A percentile compares a stretch with the other conserved stretches of the same genome.
Conservation (phyloP, 768 basidiomycete species). For the Pulveroboletus sp. region DNA sequence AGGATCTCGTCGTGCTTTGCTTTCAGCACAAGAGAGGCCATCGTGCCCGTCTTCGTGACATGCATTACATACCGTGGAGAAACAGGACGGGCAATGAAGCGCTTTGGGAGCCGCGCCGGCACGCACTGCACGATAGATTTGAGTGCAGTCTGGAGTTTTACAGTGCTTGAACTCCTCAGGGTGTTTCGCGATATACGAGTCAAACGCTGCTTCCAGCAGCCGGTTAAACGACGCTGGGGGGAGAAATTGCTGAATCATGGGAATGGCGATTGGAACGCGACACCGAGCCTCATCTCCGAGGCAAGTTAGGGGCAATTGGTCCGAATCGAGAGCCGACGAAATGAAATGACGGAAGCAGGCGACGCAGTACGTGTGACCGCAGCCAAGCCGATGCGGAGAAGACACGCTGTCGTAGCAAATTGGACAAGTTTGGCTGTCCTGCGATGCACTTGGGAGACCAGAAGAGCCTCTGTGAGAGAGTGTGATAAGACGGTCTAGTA, state of each 20-base stretch:
- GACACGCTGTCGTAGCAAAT: slow-evolving; percentile 45
- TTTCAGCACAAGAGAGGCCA: slow-evolving; percentile 53
- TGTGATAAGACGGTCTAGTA: slow-evolving; percentile 40
- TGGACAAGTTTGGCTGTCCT: slow-evolving; percentile 37
- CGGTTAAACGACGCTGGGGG: slow-evolving; percentile 48
- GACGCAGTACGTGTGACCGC: slow-evolving; percentile 66
- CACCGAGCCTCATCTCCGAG: slow-evolving; percentile 63
- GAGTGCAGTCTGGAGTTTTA: slow-evolving; percentile 72
- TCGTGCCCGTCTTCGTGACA: slow-evolving; percentile 63
- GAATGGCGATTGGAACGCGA: slow-evolving; percentile 47
- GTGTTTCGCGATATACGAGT: slow-evolving; percentile 50
- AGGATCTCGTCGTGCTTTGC: slow-evolving; percentile 26
- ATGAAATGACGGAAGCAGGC: slow-evolving; percentile 57
- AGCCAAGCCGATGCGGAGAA: slow-evolving; percentile 47
- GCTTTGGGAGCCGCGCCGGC: slow-evolving; percentile 31
- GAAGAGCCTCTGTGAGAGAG: slow-evolving; percentile 32
- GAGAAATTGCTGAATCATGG: slow-evolving; percentile 47
- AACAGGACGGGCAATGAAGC: slow-evolving; percentile 66
- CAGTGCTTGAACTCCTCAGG: slow-evolving; percentile 65
- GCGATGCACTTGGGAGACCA: background rate
- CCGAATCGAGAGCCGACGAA: slow-evolving; percentile 48
- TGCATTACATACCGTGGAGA: slow-evolving; percentile 56
- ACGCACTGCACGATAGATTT: slow-evolving; percentile 57
- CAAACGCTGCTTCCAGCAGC: slow-evolving; percentile 52
- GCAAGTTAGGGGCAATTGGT: slow-evolving; percentile 62